Conservation (phyloP, 805 yeast species). For the Wickerhamomyces chambardii region DNA sequence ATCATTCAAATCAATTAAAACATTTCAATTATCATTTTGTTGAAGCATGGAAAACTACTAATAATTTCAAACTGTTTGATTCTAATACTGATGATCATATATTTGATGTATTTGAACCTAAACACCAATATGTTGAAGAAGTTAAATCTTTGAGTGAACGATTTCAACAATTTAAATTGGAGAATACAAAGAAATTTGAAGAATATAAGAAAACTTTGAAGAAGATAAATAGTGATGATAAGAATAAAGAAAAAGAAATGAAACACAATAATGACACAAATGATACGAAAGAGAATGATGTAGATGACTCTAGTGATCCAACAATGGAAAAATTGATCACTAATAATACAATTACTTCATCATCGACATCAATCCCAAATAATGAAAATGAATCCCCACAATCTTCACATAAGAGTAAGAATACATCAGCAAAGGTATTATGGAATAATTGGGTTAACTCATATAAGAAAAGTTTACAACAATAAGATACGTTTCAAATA, state of each 20-base stretch:
- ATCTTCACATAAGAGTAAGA: not conserved
- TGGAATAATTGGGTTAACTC: conserved; percentile 15
- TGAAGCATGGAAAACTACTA: conserved; percentile 43
- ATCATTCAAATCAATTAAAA: conserved; percentile 22
- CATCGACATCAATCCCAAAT: too few relatives aligned
- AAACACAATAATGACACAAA: not conserved
- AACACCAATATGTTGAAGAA: conserved; percentile 21
- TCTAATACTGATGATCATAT: conserved; percentile 57
- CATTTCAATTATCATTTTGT: conserved; percentile 38
- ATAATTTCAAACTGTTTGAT: conserved; percentile 46
- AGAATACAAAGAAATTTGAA: conserved; percentile 17
- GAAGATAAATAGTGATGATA: conserved; percentile 2
- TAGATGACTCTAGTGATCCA: not conserved
- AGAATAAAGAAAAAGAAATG: conserved; percentile 2
- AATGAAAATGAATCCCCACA: too few relatives aligned
- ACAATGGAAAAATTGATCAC: too few relatives aligned
- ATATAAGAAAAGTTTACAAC: not conserved
- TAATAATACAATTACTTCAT: too few relatives aligned
- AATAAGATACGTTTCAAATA: too few relatives aligned
- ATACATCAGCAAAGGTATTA: conserved; percentile 6
- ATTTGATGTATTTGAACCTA: conserved; percentile 51
- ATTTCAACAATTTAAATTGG: conserved; percentile 21
- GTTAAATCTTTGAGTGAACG: conserved; percentile 13
- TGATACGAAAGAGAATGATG: not conserved
- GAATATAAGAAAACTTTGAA: conserved; percentile 8